Conservation (phyloP, 148 eudicot species). For the Cornus suecica region DNA sequence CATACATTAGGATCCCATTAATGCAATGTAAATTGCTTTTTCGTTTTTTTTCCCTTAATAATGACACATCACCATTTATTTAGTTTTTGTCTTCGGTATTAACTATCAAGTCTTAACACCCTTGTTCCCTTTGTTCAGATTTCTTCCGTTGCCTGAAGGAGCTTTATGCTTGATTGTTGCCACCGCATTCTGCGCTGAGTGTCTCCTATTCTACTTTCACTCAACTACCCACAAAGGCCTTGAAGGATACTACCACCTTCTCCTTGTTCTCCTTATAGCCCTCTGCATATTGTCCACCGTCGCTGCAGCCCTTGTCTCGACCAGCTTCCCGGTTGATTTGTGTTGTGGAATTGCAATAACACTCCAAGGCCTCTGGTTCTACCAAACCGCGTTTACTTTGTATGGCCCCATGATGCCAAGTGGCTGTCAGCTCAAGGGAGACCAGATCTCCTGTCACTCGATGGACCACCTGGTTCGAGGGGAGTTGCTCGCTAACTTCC, state of each 20-base stretch:
- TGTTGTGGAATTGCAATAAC: conserved; percentile 65
- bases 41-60: too few relatives aligned
- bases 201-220: conserved; percentile 80
- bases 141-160: conserved; percentile 72
- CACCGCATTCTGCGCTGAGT: conserved; percentile 86
- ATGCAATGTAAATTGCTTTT: background rate
- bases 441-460: conserved; percentile 47
- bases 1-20: background rate
- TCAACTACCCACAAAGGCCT: conserved; percentile 88
- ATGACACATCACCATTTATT: background rate
- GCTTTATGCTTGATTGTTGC: conserved; percentile 73
- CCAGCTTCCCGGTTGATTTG: conserved; percentile 75
- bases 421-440: conserved; percentile 57
- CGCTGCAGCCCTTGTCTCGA: conserved; percentile 63
- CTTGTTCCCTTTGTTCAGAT: conserved; percentile 37
- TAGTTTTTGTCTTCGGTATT: background rate
- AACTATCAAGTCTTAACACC: background rate
- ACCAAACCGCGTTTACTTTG: conserved; percentile 84
- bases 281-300: conserved; percentile 56
- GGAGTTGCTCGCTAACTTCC: conserved; percentile 78
- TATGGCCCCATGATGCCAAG: conserved; percentile 91
- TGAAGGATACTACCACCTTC: conserved; percentile 85
- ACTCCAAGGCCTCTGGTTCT: conserved; percentile 96
- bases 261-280: conserved; percentile 75
- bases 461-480: conserved; percentile 45